Conservation (phyloP, 257 asterid genomes). For the Solanum chiquidenum region DNA sequence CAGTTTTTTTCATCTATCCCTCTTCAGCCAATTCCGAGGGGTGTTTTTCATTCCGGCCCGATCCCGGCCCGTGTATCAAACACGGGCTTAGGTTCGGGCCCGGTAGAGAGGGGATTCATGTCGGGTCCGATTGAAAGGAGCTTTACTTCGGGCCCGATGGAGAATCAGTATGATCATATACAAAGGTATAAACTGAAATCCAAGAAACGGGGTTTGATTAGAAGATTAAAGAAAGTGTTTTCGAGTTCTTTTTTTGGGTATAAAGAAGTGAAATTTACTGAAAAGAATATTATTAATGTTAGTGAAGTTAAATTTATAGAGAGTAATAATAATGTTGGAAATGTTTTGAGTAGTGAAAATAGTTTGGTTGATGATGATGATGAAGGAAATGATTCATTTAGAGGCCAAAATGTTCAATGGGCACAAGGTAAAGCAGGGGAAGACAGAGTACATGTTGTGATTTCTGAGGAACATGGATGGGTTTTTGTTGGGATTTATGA, state of each 20-base stretch:
- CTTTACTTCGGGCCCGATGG: constrained; percentile 84
- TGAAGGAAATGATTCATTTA: constrained; percentile 53
- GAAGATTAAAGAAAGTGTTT: constrained; percentile 37
- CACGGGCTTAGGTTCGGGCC: constrained; percentile 45
- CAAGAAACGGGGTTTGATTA: constrained; percentile 49
- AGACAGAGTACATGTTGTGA: constrained; percentile 75
- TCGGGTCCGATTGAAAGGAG: constrained; percentile 95
- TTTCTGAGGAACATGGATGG: constrained; percentile 86
- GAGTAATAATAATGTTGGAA: constrained; percentile 24
- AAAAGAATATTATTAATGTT: constrained; percentile 1
- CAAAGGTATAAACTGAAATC: constrained; percentile 69
- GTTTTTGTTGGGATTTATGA: constrained; percentile 90
- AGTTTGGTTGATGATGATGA: constrained; percentile 70
- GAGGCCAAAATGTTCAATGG: constrained; percentile 85
- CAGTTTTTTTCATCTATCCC: constrained; percentile 79
- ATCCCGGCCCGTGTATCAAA: constrained; percentile 20
- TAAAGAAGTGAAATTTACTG: constrained; percentile 25
- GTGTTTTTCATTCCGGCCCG: constrained; percentile 53
- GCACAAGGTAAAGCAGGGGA: constrained; percentile 99
- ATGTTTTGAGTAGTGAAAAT: constrained; percentile 50
- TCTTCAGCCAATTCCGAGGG: constrained; percentile 65
- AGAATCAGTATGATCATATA: constrained; percentile 55
- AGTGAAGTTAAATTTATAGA: constrained; percentile 18
- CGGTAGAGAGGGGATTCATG: constrained; percentile 67
- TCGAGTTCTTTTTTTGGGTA: constrained; percentile 46